These are phyloP conservation scores for Eutrema yunnanense DNA, from an alignment of 345 rosid species.

Conservation along the genomic window DNA sequence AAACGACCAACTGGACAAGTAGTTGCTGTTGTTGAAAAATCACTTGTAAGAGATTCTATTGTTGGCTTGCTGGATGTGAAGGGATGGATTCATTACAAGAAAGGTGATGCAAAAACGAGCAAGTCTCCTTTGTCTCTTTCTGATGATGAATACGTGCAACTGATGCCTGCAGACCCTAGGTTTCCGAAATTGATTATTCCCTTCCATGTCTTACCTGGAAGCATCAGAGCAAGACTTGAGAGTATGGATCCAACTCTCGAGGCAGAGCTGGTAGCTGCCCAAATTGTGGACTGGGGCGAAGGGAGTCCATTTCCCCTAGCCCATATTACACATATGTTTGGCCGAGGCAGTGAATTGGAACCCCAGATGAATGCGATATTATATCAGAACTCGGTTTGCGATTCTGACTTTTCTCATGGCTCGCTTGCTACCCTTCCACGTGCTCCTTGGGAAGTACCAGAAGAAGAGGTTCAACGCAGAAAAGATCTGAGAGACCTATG, in stretches of 20 bases:
- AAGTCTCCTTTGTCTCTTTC: constrained; percentile 28
- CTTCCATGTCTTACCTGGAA: constrained; percentile 48
- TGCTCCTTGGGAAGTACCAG: constrained; percentile 70
- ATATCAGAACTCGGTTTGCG: constrained; percentile 53
- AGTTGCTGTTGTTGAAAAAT: constrained; percentile 57
- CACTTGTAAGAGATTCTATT: constrained; percentile 55
- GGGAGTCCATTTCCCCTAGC: constrained; percentile 60
- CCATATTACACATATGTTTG: constrained; percentile 48
- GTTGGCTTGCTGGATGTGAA: constrained; percentile 73
- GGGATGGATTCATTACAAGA: constrained; percentile 46
- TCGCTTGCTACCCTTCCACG: constrained; percentile 60
- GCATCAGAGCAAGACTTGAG: constrained; percentile 59
- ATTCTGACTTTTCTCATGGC: constrained; percentile 57
- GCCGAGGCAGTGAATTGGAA: constrained; percentile 63
- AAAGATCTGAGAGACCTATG: constrained; percentile 69
- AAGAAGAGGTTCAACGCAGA: constrained; percentile 49
- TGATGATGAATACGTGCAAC: constrained; percentile 42
- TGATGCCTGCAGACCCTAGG: constrained; percentile 62
- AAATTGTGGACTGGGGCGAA: constrained; percentile 59
- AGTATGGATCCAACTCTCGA: constrained; percentile 52
- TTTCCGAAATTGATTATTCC: constrained; percentile 65
- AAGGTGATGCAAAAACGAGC: constrained; percentile 37
- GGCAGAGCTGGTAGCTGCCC: constrained; percentile 74
- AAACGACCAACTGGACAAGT: constrained; percentile 88
- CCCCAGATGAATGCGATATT: constrained; percentile 65